These are phyloP conservation scores for Prunus mongolica DNA, from an alignment of 306 rosid species.

Conservation along the genomic window DNA sequence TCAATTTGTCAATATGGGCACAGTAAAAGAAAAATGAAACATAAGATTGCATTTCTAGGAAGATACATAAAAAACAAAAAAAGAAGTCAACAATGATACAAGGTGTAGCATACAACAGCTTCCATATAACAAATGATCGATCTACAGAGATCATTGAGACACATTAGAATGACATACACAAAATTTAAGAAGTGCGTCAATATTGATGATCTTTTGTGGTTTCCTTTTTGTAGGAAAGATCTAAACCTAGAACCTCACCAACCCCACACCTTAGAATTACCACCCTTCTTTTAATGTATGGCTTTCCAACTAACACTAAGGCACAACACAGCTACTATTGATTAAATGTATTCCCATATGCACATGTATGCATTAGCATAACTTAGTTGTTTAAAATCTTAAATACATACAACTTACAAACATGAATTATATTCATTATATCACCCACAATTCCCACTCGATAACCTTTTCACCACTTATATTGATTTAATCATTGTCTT, in stretches of 20 bases:
- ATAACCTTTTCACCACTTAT: not conserved
- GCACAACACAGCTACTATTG: not conserved
- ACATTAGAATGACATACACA: not conserved
- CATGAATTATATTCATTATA: not conserved
- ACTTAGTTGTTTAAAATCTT: not conserved
- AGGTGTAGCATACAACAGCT: not conserved
- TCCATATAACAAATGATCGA: not conserved
- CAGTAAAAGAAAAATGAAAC: not conserved
- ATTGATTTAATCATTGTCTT: not conserved
- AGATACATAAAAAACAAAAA: not conserved
- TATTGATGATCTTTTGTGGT: not conserved
- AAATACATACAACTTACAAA: not conserved
- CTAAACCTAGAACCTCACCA: not conserved
- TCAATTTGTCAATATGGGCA: conserved; percentile 1
- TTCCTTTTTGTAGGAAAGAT: not conserved
- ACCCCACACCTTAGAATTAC: not conserved
- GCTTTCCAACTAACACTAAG: not conserved
- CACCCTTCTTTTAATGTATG: not conserved
- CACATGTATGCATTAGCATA: not conserved
- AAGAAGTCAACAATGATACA: not conserved
- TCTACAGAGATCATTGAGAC: not conserved
- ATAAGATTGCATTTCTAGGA: conserved; percentile 5
- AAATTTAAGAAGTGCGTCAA: not conserved
- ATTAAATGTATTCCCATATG: not conserved
- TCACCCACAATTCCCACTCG: not conserved